Evolutionary conservation across 202 grass and related monocot species (phyloP), one percentile per base, ranked within the genome.

Genomic region (Tripidium arundinaceum): DNA sequence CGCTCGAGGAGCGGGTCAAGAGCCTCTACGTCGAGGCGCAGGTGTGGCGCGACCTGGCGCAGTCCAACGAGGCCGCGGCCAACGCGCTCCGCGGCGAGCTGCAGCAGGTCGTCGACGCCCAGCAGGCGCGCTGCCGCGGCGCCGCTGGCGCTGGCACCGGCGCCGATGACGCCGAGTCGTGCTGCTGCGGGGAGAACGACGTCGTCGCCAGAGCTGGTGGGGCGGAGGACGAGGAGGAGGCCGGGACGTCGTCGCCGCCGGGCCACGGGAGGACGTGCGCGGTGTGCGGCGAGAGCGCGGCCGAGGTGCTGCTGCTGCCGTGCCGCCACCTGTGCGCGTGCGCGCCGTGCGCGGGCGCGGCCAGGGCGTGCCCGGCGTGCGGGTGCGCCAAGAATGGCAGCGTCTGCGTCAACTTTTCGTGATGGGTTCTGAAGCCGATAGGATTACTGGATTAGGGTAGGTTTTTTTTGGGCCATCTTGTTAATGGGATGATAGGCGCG

Each of bases 311-410:
- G 15, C 15, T 98, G 11, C 84, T 98, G 68, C 95, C 95, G 25
- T 98, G 95, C 69, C 75, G 92, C 49, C 95, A 94, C 78, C 86
- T 98, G 16, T 91, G 88, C 79, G 79, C 83, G 40, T 94, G 95
- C 84, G 65, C 65, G 70, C 27, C 86, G 27, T 98, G 95, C 82
- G 92, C 79, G 5, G 72, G 67, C 18, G 76, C 74, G 63, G 68
- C 79, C 16, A 24, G 4, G 50, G 79, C 88, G 52, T 98, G 95
- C 81, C 92, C 90, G 22, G 74, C 72, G 39, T 98, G 95, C 81
- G 86, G 87, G 7, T 86, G 81, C 72, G 68, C 73, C 64, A 90
- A 90, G 68, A 93, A 75, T 4, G 90, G 92, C 66, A 85, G 42
- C 72, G 70, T 98, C 63, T 72, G 79, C 77, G 84, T 98, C 72